A percentile compares a stretch with the other conserved stretches of the same genome.
Conservation (phyloP, 129 eudicot genomes). For the Centrapalus pauciflorus region DNA sequence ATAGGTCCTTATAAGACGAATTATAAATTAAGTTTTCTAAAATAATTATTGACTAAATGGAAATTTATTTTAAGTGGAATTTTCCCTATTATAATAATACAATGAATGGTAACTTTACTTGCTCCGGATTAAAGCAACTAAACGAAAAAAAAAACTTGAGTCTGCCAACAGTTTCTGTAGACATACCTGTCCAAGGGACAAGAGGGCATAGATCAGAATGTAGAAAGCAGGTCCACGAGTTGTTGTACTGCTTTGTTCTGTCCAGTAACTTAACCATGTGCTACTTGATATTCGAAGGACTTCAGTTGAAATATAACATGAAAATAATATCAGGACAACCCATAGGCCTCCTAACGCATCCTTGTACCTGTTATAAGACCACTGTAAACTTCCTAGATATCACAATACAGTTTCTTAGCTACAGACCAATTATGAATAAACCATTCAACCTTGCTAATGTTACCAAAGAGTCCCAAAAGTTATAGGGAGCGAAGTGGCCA, state of each 20-base stretch:
- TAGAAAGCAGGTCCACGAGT: constrained; percentile 54
- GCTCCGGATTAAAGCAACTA: background rate
- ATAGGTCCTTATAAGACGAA: too few species aligned
- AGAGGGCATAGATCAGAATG: constrained; percentile 58
- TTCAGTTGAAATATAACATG: constrained; percentile 68
- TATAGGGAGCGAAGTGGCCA: background rate
- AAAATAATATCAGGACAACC: constrained; percentile 71
- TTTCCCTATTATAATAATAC: too few species aligned
- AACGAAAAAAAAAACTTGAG: background rate
- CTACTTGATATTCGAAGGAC: constrained; percentile 79
- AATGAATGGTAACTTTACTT: background rate
- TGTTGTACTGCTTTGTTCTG: constrained; percentile 46
- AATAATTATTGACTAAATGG: too few species aligned
- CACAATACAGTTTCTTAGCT: background rate
- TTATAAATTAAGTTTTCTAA: too few species aligned
- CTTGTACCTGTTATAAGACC: constrained; percentile 49
- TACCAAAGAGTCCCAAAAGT: background rate
- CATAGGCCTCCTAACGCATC: constrained; percentile 88
- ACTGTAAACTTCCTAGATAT: background rate
- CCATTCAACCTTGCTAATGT: background rate
- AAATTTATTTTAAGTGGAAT: too few species aligned
- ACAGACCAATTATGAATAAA: too few species aligned
- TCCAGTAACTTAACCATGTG: constrained; percentile 96
- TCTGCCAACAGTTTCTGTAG: background rate
- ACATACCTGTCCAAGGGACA: constrained; percentile 81